Conservation (phyloP, 768 basidiomycete genomes). For the Auriscalpium orientale region DNA sequence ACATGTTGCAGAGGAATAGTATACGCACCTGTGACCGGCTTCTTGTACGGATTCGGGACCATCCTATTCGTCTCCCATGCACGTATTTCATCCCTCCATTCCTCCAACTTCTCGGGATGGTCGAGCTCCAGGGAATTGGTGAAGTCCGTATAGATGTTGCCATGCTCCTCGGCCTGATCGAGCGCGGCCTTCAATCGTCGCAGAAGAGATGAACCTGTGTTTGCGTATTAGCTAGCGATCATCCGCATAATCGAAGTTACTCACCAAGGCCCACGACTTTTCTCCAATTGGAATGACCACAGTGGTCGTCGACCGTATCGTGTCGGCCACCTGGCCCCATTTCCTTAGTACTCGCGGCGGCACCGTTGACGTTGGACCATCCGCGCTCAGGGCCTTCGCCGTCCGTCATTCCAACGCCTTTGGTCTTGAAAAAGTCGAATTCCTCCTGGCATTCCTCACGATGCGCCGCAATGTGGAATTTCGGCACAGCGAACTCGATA, state of each 20-base stretch:
- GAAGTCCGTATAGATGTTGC: background rate
- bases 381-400: constrained; percentile 28
- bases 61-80: background rate
- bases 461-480: constrained; percentile 26
- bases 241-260: background rate
- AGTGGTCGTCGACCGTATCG: constrained; percentile 22
- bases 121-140: background rate
- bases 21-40: background rate
- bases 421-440: constrained; percentile 17
- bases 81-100: background rate
- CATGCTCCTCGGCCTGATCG: background rate
- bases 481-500: constrained; percentile 18
- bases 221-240: too few relatives aligned
- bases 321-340: constrained; percentile 26
- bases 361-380: constrained; percentile 23
- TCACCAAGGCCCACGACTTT: constrained; percentile 20
- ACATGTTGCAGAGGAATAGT: background rate
- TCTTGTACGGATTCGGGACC: background rate
- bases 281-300: constrained; percentile 22
- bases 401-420: constrained; percentile 23
- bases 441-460: constrained; percentile 16
- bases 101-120: background rate
- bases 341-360: constrained; percentile 25
- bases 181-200: background rate
- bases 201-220: background rate